A percentile compares a stretch with the other conserved stretches of the same genome.
Conservation (phyloP, 2,329 filamentous ascomycete genomes). For the Fusarium chlamydosporum region DNA sequence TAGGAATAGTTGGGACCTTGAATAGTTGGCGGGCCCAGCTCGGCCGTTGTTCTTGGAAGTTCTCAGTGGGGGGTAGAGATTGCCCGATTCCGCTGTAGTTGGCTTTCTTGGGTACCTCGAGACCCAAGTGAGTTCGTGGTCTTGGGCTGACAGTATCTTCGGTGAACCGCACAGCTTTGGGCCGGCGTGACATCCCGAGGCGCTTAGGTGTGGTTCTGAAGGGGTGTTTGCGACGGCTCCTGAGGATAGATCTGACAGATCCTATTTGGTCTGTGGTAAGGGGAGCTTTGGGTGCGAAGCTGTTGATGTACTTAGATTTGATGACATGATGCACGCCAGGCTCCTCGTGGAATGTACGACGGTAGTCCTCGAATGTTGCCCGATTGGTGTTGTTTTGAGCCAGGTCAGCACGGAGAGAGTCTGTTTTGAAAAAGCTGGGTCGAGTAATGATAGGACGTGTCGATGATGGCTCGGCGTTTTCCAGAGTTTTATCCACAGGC, state of each 20-base stretch:
- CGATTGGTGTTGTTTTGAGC: constrained; percentile 25
- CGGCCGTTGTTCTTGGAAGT: constrained; percentile 33
- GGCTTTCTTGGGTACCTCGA: constrained; percentile 45
- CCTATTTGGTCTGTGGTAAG: constrained; percentile 37
- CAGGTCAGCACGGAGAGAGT: constrained; percentile 29
- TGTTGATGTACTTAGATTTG: constrained; percentile 39
- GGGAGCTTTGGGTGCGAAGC: constrained; percentile 44
- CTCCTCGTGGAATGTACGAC: constrained; percentile 39
- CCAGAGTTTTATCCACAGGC: neutral
- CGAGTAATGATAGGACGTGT: constrained; percentile 22
- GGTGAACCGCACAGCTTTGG: constrained; percentile 52
- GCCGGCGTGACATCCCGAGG: constrained; percentile 44
- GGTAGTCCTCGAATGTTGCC: constrained; percentile 41
- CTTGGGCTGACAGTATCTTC: constrained; percentile 49
- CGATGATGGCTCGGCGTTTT: constrained; percentile 7
- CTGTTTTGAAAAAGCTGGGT: constrained; percentile 30
- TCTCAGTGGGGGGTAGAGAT: constrained; percentile 4
- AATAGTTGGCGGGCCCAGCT: constrained; percentile 30
- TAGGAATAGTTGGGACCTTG: constrained; percentile 15
- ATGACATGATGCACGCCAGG: constrained; percentile 43
- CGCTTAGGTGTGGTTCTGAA: constrained; percentile 47
- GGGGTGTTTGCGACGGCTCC: constrained; percentile 43
- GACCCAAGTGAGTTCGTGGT: constrained; percentile 48
- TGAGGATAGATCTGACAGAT: constrained; percentile 51
- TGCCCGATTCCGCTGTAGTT: constrained; percentile 20